A percentile compares a stretch with the other conserved stretches of the same genome.
Conservation (phyloP, 257 asterid species). For the Capsicum baccatum region DNA sequence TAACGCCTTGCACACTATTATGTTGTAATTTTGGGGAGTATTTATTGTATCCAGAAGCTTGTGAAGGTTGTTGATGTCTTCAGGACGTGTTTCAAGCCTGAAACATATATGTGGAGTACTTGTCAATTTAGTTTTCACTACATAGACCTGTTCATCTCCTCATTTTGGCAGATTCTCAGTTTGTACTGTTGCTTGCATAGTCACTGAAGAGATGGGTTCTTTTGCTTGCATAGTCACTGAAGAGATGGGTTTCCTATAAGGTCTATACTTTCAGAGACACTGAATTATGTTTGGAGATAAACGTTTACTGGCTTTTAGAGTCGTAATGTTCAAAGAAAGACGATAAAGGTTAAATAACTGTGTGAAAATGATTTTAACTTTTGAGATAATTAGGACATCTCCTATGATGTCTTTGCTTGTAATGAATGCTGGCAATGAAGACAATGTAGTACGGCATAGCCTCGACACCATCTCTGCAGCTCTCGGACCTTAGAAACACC, state of each 20-base stretch:
- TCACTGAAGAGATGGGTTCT: background rate
- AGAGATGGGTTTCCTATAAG: background rate
- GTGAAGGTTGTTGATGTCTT: background rate
- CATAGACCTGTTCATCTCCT: background rate
- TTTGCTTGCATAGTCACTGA: conserved; percentile 4
- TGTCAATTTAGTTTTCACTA: conserved; percentile 4
- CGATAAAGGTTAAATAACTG: background rate
- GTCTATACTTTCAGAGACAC: background rate
- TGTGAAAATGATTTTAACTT: background rate
- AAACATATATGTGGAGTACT: conserved; percentile 8
- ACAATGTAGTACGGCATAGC: background rate
- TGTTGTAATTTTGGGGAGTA: background rate
- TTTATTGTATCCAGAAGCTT: background rate
- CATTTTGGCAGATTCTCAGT: background rate
- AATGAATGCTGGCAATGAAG: background rate
- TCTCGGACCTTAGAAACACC: background rate
- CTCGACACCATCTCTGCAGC: background rate
- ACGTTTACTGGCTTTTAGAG: background rate
- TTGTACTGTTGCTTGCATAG: background rate
- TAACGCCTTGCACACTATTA: background rate
- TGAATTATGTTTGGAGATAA: background rate
- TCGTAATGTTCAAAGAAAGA: background rate
- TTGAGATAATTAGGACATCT: background rate
- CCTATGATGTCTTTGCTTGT: background rate
- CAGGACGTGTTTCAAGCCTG: background rate